Evolutionary conservation across 2,329 filamentous ascomycete species (phyloP).

Genomic region (Biscogniauxia mediterranea): DNA sequence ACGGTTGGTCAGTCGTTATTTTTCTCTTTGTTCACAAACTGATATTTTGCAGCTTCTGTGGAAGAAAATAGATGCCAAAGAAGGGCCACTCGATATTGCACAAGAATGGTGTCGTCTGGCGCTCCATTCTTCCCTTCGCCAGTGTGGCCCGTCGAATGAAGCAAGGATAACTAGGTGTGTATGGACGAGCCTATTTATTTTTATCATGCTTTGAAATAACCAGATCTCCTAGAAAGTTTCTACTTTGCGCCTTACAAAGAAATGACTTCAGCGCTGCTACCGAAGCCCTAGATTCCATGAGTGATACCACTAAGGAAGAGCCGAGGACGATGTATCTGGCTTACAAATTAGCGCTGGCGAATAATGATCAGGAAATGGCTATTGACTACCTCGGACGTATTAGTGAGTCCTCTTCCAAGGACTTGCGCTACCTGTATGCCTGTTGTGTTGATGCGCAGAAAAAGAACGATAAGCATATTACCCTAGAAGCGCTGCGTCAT

Average conservation of each 20-base stretch:
- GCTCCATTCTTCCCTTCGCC: constrained; percentile 64
- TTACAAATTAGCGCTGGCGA: constrained; percentile 68
- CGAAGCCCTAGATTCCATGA: constrained; percentile 58
- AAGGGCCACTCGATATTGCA: constrained; percentile 52
- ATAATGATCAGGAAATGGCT: constrained; percentile 57
- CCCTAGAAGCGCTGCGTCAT: constrained; percentile 57
- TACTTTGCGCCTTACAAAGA: constrained; percentile 65
- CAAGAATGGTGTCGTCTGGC: constrained; percentile 72
- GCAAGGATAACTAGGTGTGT: constrained; percentile 65
- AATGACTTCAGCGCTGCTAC: constrained; percentile 54
- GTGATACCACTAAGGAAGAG: constrained; percentile 55
- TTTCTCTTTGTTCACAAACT: constrained; percentile 2
- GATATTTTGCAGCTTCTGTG: constrained; percentile 64
- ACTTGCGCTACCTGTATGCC: constrained; percentile 69
- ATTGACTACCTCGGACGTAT: constrained; percentile 62
- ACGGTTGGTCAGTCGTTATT: constrained; percentile 51
- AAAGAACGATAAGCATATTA: constrained; percentile 58
- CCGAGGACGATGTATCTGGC: constrained; percentile 69
- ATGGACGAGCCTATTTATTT: neutral
- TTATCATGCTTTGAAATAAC: constrained; percentile 7
- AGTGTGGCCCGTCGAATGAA: constrained; percentile 63
- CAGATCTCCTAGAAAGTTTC: constrained; percentile 58
- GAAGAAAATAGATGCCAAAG: constrained; percentile 67
- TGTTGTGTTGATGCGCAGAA: constrained; percentile 76
- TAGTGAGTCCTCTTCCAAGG: constrained; percentile 48